phyloP scores from a whole-genome alignment of 176 grass and related monocot genomes.

The Oryza longistaminata region DNA sequence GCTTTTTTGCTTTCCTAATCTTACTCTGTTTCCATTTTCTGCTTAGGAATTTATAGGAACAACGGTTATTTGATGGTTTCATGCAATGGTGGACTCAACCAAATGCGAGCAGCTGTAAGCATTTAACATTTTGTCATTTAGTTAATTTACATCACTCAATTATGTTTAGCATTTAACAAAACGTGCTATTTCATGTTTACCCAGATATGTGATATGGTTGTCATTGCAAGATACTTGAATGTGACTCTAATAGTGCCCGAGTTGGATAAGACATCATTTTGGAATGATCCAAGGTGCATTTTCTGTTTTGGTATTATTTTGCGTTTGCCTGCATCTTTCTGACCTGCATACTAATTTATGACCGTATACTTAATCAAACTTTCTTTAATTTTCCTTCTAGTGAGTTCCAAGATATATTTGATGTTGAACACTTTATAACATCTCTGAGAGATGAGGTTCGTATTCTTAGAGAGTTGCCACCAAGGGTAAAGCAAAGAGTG shows the following conservation, averaged over 20 bases:
- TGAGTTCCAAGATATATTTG: constrained; percentile 84
- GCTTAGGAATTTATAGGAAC: constrained; percentile 64
- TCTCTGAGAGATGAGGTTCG: constrained; percentile 65
- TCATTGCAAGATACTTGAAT: constrained; percentile 73
- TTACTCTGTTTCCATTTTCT: constrained; percentile 19
- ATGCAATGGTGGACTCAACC: constrained; percentile 86
- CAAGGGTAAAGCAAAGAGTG: constrained; percentile 48
- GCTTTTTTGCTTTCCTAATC: not conserved
- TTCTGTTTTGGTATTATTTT: constrained; percentile 19
- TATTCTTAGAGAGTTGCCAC: constrained; percentile 63
- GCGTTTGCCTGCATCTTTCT: not conserved
- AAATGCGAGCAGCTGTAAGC: constrained; percentile 79
- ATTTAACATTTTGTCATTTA: not conserved
- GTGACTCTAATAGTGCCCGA: constrained; percentile 68
- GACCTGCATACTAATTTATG: not conserved
- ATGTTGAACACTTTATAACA: constrained; percentile 77
- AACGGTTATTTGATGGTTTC: constrained; percentile 86
- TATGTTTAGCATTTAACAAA: constrained; percentile 9
- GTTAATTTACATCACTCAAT: not conserved
- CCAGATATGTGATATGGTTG: constrained; percentile 87
- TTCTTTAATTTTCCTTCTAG: constrained; percentile 24
- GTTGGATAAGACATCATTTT: constrained; percentile 78
- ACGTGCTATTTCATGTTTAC: constrained; percentile 31
- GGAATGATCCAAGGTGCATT: constrained; percentile 64
- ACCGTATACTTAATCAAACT: not conserved